Evolutionary conservation across 768 basidiomycete species (phyloP), one percentile per base, ranked within the genome.

Genomic region (Ramaria sp.): DNA sequence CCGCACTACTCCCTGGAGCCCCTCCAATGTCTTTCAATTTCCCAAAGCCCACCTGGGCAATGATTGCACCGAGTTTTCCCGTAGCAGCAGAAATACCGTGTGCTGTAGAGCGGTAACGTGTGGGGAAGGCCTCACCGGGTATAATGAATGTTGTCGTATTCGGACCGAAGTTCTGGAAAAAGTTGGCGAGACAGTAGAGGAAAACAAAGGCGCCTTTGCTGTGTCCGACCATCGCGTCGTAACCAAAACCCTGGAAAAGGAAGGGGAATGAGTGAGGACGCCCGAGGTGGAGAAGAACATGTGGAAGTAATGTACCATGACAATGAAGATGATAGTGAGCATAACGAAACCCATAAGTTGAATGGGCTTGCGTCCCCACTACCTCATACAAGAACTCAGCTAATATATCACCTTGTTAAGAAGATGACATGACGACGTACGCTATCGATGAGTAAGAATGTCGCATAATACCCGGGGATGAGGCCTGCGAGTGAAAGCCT

Each of bases 121-220:
- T 93, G 1, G 90, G 90, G 80, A 90, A 92, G 24, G 74, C 78
- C 67, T 93, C 91, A 61, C 86, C 88, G 0, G 90, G 88, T 4
- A 91, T 72, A 54, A 91, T 61, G 68, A 92, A 91, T 0, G 88
- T 90, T 0, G 87, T 91, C 0, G 78, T 78, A 63, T 90, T 88
- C 11, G 84, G 86, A 1, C 87, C 89, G 60, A 90, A 91, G 71
- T 91, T 91, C 73, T 88, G 85, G 84, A 91, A 89, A 73, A 90
- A 90, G 67, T 88, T 86, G 63, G 88, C 79, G n/a, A 92, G 73
- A 67, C 88, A 88, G 73, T 91, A 92, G 30, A 89, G 78, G 72
- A 86, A 84, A 49, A 90, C 82, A 67, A 92, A 91, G 1, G 75
- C 86, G 61, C 3, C 1, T 74, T 77, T 31, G 75, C 73, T 50